A percentile compares a stretch with the other conserved stretches of the same genome.
Conservation (phyloP, 208 protist species). For the Acanthamoeba healyi region DNA sequence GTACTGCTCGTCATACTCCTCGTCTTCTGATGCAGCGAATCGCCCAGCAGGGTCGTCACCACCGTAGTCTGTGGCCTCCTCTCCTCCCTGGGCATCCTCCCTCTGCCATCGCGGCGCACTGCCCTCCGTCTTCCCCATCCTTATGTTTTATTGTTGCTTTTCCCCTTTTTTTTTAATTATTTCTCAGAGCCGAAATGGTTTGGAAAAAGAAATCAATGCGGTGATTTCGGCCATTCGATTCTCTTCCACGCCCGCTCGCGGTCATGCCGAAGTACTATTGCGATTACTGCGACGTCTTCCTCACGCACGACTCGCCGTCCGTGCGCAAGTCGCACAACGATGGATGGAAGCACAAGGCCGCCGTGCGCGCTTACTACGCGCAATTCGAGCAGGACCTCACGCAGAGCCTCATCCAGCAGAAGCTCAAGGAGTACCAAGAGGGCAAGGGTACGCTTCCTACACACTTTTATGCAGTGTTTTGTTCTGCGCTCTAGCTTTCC, state of each 20-base stretch:
- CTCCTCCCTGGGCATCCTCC: background rate
- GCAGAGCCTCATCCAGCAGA: slow-evolving; percentile 63
- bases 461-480: background rate
- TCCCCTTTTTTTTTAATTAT: background rate
- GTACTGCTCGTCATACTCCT: background rate
- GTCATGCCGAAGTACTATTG: slow-evolving; percentile 86
- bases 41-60: background rate
- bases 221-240: too few relatives aligned
- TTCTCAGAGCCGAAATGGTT: too few relatives aligned
- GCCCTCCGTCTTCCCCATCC: background rate
- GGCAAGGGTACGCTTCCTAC: slow-evolving; percentile 21
- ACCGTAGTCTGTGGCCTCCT: background rate
- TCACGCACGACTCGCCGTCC: slow-evolving; percentile 88
- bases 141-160: background rate
- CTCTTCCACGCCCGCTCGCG: too few relatives aligned
- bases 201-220: background rate
- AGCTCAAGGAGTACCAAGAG: slow-evolving; percentile 64
- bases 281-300: slow-evolving; percentile 89
- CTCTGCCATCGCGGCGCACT: background rate
- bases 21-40: background rate
- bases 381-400: slow-evolving; percentile 82
- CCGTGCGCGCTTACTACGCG: slow-evolving; percentile 86
- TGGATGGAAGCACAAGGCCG: slow-evolving; percentile 87
- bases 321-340: slow-evolving; percentile 88
- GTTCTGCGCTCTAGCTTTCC: too few relatives aligned